Evolutionary conservation across 2,329 filamentous ascomycete genomes (phyloP).

Genomic region (Phialophora chinensis): DNA sequence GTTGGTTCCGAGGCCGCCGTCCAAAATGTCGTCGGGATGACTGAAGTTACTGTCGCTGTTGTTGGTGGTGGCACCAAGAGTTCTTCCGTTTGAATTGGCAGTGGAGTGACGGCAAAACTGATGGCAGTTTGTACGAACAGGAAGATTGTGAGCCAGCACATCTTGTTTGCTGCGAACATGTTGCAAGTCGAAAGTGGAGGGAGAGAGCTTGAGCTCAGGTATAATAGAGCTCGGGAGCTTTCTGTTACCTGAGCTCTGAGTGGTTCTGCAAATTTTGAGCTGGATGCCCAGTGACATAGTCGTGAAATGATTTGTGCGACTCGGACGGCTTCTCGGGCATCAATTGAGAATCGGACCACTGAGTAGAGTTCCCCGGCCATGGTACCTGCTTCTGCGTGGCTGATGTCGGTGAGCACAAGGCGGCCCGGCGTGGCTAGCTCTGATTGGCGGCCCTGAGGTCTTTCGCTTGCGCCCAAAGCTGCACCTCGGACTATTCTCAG

Average conservation of each 20-base stretch:
- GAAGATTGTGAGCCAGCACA: conserved; percentile 24
- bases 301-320: conserved; percentile 32
- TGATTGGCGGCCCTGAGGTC: conserved; percentile 32
- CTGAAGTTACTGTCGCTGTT: conserved; percentile 13
- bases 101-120: conserved; percentile 28
- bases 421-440: conserved; percentile 29
- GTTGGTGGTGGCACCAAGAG: conserved; percentile 23
- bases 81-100: conserved; percentile 18
- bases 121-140: conserved; percentile 25
- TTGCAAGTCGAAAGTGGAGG: neutral
- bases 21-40: conserved; percentile 11
- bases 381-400: conserved; percentile 20
- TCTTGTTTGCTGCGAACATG: conserved; percentile 16
- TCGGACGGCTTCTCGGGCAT: conserved; percentile 29
- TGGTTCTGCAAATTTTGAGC: conserved; percentile 7
- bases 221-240: conserved; percentile 13
- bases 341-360: conserved; percentile 27
- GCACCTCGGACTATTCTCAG: conserved; percentile 5
- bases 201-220: conserved; percentile 7
- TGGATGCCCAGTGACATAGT: conserved; percentile 22
- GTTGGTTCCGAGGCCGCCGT: conserved; percentile 23
- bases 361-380: conserved; percentile 22
- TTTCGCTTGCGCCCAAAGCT: conserved; percentile 10
- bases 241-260: neutral
- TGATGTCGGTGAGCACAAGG: conserved; percentile 30